Conservation (phyloP, 2,329 filamentous ascomycete species). For the Alternaria ventricosa region DNA sequence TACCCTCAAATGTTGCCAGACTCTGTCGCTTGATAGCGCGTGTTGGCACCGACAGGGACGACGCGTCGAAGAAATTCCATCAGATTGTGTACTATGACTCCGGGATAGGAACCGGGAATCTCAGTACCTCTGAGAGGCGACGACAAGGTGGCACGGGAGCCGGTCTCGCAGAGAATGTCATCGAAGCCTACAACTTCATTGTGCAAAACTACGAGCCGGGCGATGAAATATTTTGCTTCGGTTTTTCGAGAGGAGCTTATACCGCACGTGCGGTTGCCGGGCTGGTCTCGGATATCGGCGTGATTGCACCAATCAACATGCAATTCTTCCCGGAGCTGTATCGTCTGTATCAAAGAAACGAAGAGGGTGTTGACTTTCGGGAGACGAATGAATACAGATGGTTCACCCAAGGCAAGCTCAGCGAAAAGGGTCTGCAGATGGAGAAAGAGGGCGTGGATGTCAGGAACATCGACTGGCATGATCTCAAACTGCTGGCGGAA, state of each 20-base stretch:
- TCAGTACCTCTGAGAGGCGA: conserved; percentile 31
- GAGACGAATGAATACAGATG: conserved; percentile 38
- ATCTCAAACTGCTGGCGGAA: conserved; percentile 32
- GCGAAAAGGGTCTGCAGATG: conserved; percentile 25
- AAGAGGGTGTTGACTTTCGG: conserved; percentile 32
- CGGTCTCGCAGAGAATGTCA: conserved; percentile 56
- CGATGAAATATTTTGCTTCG: conserved; percentile 57
- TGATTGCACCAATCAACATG: conserved; percentile 54
- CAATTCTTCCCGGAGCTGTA: conserved; percentile 55
- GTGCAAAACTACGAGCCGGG: conserved; percentile 58
- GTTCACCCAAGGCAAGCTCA: conserved; percentile 47
- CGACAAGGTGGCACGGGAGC: conserved; percentile 52
- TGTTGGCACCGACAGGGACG: conserved; percentile 32
- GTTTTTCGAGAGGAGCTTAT: conserved; percentile 56
- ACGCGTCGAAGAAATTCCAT: conserved; percentile 37
- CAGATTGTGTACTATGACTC: conserved; percentile 48
- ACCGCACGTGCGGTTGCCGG: conserved; percentile 54
- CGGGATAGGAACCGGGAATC: conserved; percentile 43
- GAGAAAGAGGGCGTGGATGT: conserved; percentile 15
- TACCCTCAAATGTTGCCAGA: conserved; percentile 47
- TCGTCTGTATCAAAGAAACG: conserved; percentile 43
- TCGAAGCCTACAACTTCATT: conserved; percentile 59
- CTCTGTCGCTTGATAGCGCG: conserved; percentile 42
- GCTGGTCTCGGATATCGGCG: conserved; percentile 54
- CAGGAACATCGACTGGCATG: conserved; percentile 15